phyloP scores from a whole-genome alignment of 2,329 filamentous ascomycete genomes.

The Colletotrichum tamarilloi region DNA sequence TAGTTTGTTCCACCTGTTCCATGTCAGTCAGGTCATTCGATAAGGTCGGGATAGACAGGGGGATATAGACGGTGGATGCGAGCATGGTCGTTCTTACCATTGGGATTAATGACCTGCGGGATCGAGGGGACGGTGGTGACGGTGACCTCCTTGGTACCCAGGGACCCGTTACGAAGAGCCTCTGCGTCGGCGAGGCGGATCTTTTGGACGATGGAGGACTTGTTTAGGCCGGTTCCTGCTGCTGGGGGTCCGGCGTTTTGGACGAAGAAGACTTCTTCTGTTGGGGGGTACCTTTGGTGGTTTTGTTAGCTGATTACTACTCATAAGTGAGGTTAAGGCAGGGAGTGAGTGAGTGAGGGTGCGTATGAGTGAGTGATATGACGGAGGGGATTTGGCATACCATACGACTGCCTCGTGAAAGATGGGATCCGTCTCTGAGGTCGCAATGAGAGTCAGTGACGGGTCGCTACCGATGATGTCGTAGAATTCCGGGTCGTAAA shows the following conservation, averaged over 20 bases:
- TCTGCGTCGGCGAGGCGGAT: constrained; percentile 57
- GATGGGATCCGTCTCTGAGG: constrained; percentile 55
- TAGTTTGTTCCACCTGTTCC: constrained; percentile 58
- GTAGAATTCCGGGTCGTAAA: constrained; percentile 63
- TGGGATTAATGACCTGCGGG: constrained; percentile 61
- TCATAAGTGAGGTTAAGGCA: no score
- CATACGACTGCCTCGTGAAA: constrained; percentile 69
- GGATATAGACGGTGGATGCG: no score
- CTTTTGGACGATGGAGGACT: constrained; percentile 62
- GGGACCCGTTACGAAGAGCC: constrained; percentile 49
- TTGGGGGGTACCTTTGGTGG: constrained; percentile 47
- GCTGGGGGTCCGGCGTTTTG: constrained; percentile 60
- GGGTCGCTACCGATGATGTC: constrained; percentile 61
- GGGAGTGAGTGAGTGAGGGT: no score
- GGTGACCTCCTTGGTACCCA: constrained; percentile 52
- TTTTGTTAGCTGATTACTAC: no score
- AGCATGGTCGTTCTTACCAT: constrained; percentile 48
- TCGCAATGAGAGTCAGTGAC: constrained; percentile 60
- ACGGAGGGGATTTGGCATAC: constrained; percentile 34
- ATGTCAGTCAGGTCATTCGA: no score
- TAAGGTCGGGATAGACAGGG: no score
- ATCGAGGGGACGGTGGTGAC: constrained; percentile 54
- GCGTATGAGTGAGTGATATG: no score
- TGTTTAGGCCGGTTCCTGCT: constrained; percentile 61
- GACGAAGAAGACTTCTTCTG: constrained; percentile 65